Conservation (phyloP, 2,329 filamentous ascomycete species). For the Talaromyces piceae region DNA sequence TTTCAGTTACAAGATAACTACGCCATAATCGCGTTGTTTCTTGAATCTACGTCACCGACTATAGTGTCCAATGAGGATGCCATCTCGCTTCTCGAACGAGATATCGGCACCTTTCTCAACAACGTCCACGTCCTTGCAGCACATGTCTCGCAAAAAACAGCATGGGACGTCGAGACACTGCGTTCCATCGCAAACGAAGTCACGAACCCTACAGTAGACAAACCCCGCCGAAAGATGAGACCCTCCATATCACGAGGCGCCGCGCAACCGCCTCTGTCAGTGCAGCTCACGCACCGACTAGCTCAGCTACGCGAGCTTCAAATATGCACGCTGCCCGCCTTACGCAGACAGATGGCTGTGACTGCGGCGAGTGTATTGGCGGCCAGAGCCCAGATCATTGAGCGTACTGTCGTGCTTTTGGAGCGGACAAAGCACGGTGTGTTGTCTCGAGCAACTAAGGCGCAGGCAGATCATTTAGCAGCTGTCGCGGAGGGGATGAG, state of each 20-base stretch:
- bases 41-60: conserved; percentile 22
- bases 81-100: conserved; percentile 22
- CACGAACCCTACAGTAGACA: conserved; percentile 6
- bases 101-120: conserved; percentile 28
- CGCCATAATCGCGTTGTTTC: conserved; percentile 30
- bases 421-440: conserved; percentile 34
- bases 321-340: conserved; percentile 25
- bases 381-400: conserved; percentile 25
- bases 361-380: conserved; percentile 29
- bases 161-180: conserved; percentile 20
- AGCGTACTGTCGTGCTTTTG: conserved; percentile 32
- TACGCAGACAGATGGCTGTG: conserved; percentile 26
- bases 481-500: conserved; percentile 31
- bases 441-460: conserved; percentile 27
- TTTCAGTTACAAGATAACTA: conserved; percentile 28
- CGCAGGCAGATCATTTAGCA: conserved; percentile 33
- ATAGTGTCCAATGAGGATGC: conserved; percentile 15
- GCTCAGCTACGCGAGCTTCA: conserved; percentile 23
- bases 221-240: conserved; percentile 7
- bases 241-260: conserved; percentile 5
- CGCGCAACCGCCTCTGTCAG: conserved; percentile 16
- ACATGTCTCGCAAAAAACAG: conserved; percentile 21
- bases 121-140: conserved; percentile 19
- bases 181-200: conserved; percentile 18
- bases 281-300: conserved; percentile 22